Base-by-base conservation (phyloP, 2,329 filamentous ascomycete species). In the Leptographium procerum region DNA sequence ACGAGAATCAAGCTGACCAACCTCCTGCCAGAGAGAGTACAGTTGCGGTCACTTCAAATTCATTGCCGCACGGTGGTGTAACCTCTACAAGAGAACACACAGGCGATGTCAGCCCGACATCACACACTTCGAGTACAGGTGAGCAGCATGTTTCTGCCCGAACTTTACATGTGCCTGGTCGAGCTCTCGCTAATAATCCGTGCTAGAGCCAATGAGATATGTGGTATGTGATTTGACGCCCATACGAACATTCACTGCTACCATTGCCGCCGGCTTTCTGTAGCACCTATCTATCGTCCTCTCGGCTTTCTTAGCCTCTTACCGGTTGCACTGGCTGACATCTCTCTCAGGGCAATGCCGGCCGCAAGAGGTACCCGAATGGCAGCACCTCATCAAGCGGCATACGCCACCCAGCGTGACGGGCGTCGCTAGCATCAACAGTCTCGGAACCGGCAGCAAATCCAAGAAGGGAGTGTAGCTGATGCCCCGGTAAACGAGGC, bases 381-480 rank as follows among this genome's bases (percentile, higher is more conserved):
- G 71, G 71, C 69, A 71, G 60, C 68, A 68, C 62, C 64, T 71
- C 59, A 72, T 72, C 65, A 69, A 67, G 62, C 70, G 68, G 61
- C 64, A 67, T 61, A 69, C 66, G 6, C 59, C 58, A 6, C 29
- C 48, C 45, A 60, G 58, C 56, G 36, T 59, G 19, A 62, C 61
- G 8, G 61, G 61, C 28, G 36, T 62, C 28, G 34, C 45, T 26
- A 58, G 58, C 40, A 58, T 62, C 55, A 57, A 62, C 52, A 59
- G 58, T 29, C 61, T 60, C 29, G 47, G 47, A 24, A 8, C n/a
- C 36, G 19, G 14, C 16, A 22, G 19, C 36, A 47, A 24, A 3
- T 14, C 31, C 31, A 53, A 36, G 48, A 33, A 52, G 4, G 50
- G 19, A 22, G 19, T 13, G 50, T 19, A 33, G 16, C 6, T 29